Conservation (phyloP, 164 flowering plant genomes). For the Taxillus chinensis region DNA sequence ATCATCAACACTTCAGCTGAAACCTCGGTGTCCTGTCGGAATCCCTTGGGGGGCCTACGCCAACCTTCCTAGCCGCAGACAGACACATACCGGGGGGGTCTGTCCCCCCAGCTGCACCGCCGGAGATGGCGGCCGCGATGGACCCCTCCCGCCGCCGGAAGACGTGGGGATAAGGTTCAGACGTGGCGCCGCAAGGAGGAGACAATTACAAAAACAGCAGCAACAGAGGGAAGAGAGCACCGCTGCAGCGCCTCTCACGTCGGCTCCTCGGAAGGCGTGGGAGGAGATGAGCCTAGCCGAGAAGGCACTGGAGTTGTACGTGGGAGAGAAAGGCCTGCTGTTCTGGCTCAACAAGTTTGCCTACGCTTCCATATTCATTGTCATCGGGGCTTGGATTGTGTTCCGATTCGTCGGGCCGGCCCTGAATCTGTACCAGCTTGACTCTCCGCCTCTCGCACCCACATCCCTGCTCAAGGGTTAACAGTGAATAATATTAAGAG, state of each 20-base stretch:
- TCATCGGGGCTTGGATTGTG: slow-evolving; percentile 77
- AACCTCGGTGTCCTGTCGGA: neutral
- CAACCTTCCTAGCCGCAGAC: neutral
- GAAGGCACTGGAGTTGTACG: slow-evolving; percentile 65
- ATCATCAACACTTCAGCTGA: too few relatives aligned
- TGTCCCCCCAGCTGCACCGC: slow-evolving; percentile 11
- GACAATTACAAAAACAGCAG: slow-evolving; percentile 8
- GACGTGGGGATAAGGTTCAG: slow-evolving; percentile 28
- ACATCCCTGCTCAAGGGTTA: slow-evolving; percentile 33
- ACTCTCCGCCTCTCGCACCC: slow-evolving; percentile 57
- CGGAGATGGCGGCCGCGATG: slow-evolving; percentile 4
- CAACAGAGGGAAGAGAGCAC: slow-evolving; percentile 1
- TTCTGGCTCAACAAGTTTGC: slow-evolving; percentile 96
- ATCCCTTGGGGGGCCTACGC: neutral
- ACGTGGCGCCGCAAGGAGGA: slow-evolving; percentile 31
- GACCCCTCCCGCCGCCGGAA: slow-evolving; percentile 17
- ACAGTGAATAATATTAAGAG: neutral
- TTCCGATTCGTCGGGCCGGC: slow-evolving; percentile 83
- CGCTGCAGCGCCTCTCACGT: slow-evolving; percentile 5
- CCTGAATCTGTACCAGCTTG: slow-evolving; percentile 70
- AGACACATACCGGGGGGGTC: neutral
- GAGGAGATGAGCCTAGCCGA: slow-evolving; percentile 62
- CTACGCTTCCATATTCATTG: slow-evolving; percentile 72
- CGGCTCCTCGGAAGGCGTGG: slow-evolving; percentile 51
- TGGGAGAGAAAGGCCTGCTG: slow-evolving; percentile 74